Evolutionary conservation across 441 rosid genomes (phyloP).

Genomic region (Arabidopsis hybrid): DNA sequence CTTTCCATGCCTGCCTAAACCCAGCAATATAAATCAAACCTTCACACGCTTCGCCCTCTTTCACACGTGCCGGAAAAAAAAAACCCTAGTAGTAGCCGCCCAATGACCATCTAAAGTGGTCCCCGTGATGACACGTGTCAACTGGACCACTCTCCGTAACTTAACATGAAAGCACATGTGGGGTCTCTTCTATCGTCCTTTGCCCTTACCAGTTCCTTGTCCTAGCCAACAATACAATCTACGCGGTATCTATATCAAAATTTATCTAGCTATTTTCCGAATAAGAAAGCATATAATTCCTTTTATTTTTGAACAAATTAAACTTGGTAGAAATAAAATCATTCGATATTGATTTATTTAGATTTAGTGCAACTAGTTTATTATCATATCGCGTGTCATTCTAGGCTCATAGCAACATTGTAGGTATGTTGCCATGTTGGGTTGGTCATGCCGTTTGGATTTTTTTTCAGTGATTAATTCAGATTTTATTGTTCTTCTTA

Average conservation of each 20-base stretch:
- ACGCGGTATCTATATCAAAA: slow-evolving; percentile 29
- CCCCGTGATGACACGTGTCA: slow-evolving; percentile 33
- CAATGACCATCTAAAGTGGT: slow-evolving; percentile 39
- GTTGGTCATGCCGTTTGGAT: slow-evolving; percentile 58
- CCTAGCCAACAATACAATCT: slow-evolving; percentile 48
- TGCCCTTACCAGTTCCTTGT: slow-evolving; percentile 39
- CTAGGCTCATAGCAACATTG: slow-evolving; percentile 41
- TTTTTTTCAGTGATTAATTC: slow-evolving; percentile 4
- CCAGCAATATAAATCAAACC: slow-evolving; percentile 50
- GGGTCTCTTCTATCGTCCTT: slow-evolving; percentile 44
- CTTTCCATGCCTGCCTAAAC: slow-evolving; percentile 73
- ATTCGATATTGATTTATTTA: background rate
- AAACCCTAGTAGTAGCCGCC: slow-evolving; percentile 39
- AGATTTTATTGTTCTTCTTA: background rate
- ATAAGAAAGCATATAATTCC: background rate
- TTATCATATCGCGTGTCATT: slow-evolving; percentile 13
- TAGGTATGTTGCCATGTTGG: slow-evolving; percentile 38
- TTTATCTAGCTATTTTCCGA: background rate
- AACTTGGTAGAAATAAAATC: background rate
- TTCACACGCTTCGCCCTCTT: slow-evolving; percentile 28
- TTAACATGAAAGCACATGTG: slow-evolving; percentile 48
- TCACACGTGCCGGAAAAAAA: slow-evolving; percentile 49
- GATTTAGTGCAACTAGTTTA: background rate
- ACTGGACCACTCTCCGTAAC: slow-evolving; percentile 38
- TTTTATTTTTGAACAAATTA: background rate